Evolutionary conservation across 2,329 filamentous ascomycete species (phyloP), one percentile per base, ranked within the genome.

Genomic region (Coniochaeta ligniaria): DNA sequence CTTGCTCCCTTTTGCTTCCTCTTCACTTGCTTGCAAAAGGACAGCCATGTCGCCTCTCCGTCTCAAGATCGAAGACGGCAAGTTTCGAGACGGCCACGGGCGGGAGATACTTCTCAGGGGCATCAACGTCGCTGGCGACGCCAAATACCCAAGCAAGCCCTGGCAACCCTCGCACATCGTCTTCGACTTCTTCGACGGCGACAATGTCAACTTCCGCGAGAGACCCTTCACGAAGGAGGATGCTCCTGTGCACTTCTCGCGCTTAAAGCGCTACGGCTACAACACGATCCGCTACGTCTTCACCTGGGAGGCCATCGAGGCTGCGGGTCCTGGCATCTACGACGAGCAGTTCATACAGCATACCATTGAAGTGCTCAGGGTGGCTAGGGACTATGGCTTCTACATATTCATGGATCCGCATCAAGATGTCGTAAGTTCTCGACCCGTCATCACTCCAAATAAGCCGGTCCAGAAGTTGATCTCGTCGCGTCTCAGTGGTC

Each of bases 401-500:
- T 96, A 96, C 70, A 82, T 99, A 57, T 98, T 97, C 72, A 96
- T 99, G 92, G 96, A 99, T 68, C 94, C 96, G 22, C 95, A 99
- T 73, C 95, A 99, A 80, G 95, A 99, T 78, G 94, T 98, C 68
- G 89, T 91, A 82, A 58, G 56, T 45, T 3, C 12, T 22, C 45
- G 56, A 31, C 55, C 14, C 24, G 7, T 55, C 5, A 24, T 31
- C 31, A 28, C 35, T 69, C 77, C 52, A 36, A 62, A n/a, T 24
- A 33, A 9, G 12, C 35, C 9, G 12, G 31, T 57, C 31, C n/a
- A 22, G 4, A 35, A 55, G 60, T 62, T 64, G 38, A 66, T 59
- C 17, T 22, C 33, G 50, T 3, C 55, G 62, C 54, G 6, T 38
- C 38, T 31, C 6, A 90, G 87, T 99, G 95, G 95, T 97, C 94